phyloP scores from a whole-genome alignment of 1,139 yeast genomes.

The Lodderomyces orthopsilosis region DNA sequence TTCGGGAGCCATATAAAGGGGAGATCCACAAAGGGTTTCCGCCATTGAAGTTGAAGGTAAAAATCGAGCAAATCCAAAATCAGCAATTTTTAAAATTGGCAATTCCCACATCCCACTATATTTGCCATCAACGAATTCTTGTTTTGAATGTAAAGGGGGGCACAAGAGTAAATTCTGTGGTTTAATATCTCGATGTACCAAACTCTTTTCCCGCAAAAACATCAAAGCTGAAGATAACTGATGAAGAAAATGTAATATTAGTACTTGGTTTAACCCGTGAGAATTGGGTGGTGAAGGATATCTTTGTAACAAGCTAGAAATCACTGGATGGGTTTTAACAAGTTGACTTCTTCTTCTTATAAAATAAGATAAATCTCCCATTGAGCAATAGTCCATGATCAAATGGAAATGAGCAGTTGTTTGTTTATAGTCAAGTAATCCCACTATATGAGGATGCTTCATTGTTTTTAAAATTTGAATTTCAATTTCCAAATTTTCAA shows the following conservation, averaged over 20 bases:
- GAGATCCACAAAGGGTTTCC: conserved; percentile 96
- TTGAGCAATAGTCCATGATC: conserved; percentile 95
- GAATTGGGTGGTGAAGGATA: conserved; percentile 81
- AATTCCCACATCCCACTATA: conserved; percentile 83
- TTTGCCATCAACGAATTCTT: conserved; percentile 53
- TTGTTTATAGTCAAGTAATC: conserved; percentile 76
- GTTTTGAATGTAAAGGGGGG: conserved; percentile 64
- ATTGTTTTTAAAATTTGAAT: conserved; percentile 80
- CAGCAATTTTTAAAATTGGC: conserved; percentile 90
- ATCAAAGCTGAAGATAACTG: conserved; percentile 83
- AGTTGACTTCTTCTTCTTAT: conserved; percentile 75
- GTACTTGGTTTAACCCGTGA: conserved; percentile 74
- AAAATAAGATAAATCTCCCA: conserved; percentile 89
- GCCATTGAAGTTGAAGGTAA: conserved; percentile 92
- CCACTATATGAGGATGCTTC: conserved; percentile 91
- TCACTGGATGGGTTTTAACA: conserved; percentile 72
- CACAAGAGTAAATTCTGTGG: conserved; percentile 87
- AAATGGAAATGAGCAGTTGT: conserved; percentile 79
- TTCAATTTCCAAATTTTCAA: conserved; percentile 90
- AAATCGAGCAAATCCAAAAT: conserved; percentile 95
- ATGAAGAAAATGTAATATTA: conserved; percentile 80
- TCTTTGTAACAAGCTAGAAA: conserved; percentile 69
- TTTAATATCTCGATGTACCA: conserved; percentile 91
- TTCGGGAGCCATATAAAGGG: conserved; percentile 98
- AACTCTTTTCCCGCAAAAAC: conserved; percentile 75